Evolutionary conservation across 768 basidiomycete species (phyloP).

Genomic region (Austroboletus eburneus): DNA sequence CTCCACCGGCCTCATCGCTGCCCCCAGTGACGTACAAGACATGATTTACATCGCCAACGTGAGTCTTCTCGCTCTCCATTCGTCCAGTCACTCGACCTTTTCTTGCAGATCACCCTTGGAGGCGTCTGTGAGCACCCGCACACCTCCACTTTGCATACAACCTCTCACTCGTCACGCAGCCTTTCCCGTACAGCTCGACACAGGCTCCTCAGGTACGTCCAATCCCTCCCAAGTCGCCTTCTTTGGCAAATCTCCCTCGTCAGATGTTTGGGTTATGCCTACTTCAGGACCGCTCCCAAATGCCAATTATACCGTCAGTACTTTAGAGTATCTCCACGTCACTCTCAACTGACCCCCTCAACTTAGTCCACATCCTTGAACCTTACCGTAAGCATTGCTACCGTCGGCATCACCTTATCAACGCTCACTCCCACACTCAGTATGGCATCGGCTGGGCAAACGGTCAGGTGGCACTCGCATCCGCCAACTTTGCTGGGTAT

Average conservation of each 20-base stretch:
- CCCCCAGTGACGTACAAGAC: conserved; percentile 63
- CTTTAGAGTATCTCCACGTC: background rate
- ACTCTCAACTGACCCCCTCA: conserved; percentile 4
- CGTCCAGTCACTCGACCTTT: conserved; percentile 3
- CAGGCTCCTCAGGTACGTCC: conserved; percentile 52
- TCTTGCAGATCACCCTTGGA: conserved; percentile 59
- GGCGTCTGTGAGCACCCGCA: conserved; percentile 42
- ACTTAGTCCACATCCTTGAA: conserved; percentile 48
- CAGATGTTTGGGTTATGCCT: conserved; percentile 71
- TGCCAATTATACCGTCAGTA: conserved; percentile 44
- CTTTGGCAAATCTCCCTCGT: background rate
- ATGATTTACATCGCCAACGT: conserved; percentile 78
- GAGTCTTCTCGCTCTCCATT: conserved; percentile 23
- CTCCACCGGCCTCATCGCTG: conserved; percentile 11
- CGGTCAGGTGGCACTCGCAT: conserved; percentile 59
- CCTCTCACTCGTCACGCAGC: conserved; percentile 34
- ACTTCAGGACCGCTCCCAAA: conserved; percentile 45
- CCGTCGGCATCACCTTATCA: background rate
- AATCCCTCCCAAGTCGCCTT: too few relatives aligned
- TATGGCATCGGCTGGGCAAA: conserved; percentile 80
- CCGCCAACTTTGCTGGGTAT: conserved; percentile 69
- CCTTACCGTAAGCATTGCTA: conserved; percentile 46
- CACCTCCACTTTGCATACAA: background rate
- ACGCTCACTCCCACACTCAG: conserved; percentile 33
- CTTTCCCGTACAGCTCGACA: conserved; percentile 76